Conservation (phyloP, 1,284 basidiomycete genomes). For the Trichosporon sp. region DNA sequence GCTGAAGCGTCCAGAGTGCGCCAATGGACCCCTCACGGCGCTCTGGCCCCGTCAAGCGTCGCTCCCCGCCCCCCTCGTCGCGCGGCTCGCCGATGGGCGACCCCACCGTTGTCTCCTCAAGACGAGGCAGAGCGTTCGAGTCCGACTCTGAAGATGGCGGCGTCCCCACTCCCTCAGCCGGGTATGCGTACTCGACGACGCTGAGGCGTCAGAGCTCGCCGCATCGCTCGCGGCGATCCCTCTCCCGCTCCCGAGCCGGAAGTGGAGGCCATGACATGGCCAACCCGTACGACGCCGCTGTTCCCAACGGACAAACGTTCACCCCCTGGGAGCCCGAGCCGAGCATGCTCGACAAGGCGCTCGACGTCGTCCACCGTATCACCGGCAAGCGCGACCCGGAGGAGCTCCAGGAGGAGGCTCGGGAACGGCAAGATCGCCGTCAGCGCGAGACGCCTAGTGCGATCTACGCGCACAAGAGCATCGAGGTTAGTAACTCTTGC, state of each 20-base stretch:
- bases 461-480: slow-evolving; percentile 50
- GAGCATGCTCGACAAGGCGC: slow-evolving; percentile 12
- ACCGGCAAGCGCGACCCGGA: slow-evolving; percentile 43
- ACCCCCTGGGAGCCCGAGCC: slow-evolving; percentile 27
- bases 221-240: slow-evolving; percentile 24
- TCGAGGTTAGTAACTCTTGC: slow-evolving; percentile 39
- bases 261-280: slow-evolving; percentile 22
- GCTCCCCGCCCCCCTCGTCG: slow-evolving; percentile 8
- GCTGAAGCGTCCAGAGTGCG: slow-evolving; percentile 6
- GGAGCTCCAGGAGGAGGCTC: slow-evolving; percentile 35
- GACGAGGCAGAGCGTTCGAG: slow-evolving; percentile 13
- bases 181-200: slow-evolving; percentile 78
- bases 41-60: slow-evolving; percentile 19
- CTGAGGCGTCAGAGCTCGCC: slow-evolving; percentile 64
- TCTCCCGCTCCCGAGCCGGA: not conserved
- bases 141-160: slow-evolving; percentile 16
- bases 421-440: slow-evolving; percentile 42
- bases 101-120: slow-evolving; percentile 3
- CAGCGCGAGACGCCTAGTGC: slow-evolving; percentile 52
- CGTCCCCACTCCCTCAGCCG: slow-evolving; percentile 18
- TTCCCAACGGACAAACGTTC: not conserved
- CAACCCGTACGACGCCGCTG: slow-evolving; percentile 27
- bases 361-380: slow-evolving; percentile 36
- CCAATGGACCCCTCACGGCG: slow-evolving; percentile 14
- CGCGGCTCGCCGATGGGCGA: slow-evolving; percentile 16